A percentile compares a stretch with the other conserved stretches of the same genome.
These are phyloP conservation scores for Fusarium dimerum DNA, from an alignment of 2,329 filamentous ascomycete species.

Conservation along the genomic window DNA sequence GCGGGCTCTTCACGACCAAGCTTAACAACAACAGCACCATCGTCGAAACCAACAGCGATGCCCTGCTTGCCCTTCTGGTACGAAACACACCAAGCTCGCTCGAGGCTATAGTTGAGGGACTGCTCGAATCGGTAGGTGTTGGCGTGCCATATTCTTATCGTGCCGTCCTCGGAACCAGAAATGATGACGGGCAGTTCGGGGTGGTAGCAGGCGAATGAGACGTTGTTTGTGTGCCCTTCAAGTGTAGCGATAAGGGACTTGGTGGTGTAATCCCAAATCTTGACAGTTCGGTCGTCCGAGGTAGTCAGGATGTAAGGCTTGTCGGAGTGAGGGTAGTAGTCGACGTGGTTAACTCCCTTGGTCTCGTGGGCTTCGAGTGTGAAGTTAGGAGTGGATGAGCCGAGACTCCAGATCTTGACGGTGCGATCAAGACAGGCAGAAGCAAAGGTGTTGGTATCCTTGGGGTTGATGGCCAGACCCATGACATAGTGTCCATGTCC, in stretches of 20 bases:
- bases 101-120: constrained; percentile 91
- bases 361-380: constrained; percentile 96
- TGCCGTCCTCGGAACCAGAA: constrained; percentile 95
- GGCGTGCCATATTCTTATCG: constrained; percentile 97
- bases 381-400: constrained; percentile 91
- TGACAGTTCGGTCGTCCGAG: constrained; percentile 93
- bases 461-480: constrained; percentile 95
- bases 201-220: constrained; percentile 97
- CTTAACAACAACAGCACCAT: constrained; percentile 96
- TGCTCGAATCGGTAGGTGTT: constrained; percentile 97
- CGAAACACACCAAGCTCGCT: constrained; percentile 95
- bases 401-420: constrained; percentile 97
- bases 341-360: constrained; percentile 97
- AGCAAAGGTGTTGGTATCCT: constrained; percentile 89
- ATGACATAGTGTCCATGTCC: constrained; percentile 97
- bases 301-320: constrained; percentile 92
- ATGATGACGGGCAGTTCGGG: constrained; percentile 96
- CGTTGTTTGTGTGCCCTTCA: constrained; percentile 96
- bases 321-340: constrained; percentile 77
- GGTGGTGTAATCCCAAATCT: constrained; percentile 99
- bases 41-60: constrained; percentile 93
- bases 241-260: constrained; percentile 96
- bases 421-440: constrained; percentile 95
- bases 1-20: constrained; percentile 96
- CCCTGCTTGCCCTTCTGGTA: constrained; percentile 95